Evolutionary conservation across 2,329 filamentous ascomycete genomes (phyloP), one percentile per base, ranked within the genome.

Genomic region (Apiospora koreana): DNA sequence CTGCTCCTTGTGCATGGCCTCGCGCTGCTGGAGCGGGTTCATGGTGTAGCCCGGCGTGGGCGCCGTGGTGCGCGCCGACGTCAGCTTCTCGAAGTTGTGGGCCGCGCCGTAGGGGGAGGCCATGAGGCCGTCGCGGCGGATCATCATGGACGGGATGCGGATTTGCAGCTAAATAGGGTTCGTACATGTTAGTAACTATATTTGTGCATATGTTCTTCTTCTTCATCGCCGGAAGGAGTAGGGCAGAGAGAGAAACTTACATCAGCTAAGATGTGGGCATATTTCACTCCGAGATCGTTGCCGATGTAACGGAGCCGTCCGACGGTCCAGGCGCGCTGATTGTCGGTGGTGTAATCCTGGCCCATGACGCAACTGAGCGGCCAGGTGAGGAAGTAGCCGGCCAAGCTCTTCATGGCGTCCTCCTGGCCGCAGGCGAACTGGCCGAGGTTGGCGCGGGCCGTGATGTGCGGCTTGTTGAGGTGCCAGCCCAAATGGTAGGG

Each of bases 401-500:
- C 86, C 21, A 91, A 79, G 2, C 85, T 86, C 77, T 89, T 90
- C 21, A 82, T 81, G 2, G 79, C 79, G 62, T 85, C 80, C 48
- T 88, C 85, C 25, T 86, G 80, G 25, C 86, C 86, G 73, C 84
- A 87, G 1, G 80, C 83, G 74, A 87, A 88, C 2, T 81, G 79
- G 2, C 82, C 82, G 31, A 87, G 75, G 50, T 83, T 82, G 50
- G 80, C 78, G 23, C 77, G 77, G 54, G 81, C 77, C 14, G 83
- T 77, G 18, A 85, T 76, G 45, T 86, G 80, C 64, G 79, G 81
- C 70, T 82, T 79, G 69, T 82, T 84, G 18, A 84, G 79, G 69
- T 87, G 86, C 87, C 88, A 90, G 50, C 88, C 88, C 2, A 91
- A 82, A 75, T 88, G 85, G 73, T 86, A 91, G 0, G 89, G 89